Percentiles rank a stretch among this genome's conserved stretches.
Conservation (phyloP, 257 asterid species). For the Solanum pimpinellifolium region DNA sequence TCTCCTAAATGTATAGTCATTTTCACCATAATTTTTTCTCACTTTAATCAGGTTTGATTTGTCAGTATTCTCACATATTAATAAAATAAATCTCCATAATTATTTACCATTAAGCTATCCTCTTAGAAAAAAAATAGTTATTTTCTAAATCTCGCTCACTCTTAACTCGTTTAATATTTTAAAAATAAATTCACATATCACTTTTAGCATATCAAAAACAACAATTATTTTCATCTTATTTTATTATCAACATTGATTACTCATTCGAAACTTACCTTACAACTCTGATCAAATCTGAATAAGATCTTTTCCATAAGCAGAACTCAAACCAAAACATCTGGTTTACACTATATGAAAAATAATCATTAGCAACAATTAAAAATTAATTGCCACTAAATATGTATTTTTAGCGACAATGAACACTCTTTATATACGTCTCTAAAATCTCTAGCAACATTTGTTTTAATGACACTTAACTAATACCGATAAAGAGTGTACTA, state of each 20-base stretch:
- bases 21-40: not conserved
- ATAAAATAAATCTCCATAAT: not conserved
- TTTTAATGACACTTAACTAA: too few relatives aligned
- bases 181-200: not conserved
- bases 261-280: fast-evolving
- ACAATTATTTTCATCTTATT: not conserved
- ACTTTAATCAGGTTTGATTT: not conserved
- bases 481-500: too few relatives aligned
- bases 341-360: too few relatives aligned
- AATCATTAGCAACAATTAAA: too few relatives aligned
- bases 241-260: too few relatives aligned
- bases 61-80: not conserved
- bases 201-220: not conserved
- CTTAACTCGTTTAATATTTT: too few relatives aligned
- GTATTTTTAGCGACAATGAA: too few relatives aligned
- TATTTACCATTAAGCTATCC: not conserved
- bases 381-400: too few relatives aligned
- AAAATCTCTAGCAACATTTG: too few relatives aligned
- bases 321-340: too few relatives aligned
- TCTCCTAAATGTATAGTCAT: not conserved
- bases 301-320: too few relatives aligned
- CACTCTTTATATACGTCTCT: too few relatives aligned
- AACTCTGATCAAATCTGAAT: fast-evolving
- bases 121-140: not conserved
- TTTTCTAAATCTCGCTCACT: not conserved